These are phyloP conservation scores for Candida oleophila DNA, from an alignment of 805 yeast species.

Conservation along the genomic window DNA sequence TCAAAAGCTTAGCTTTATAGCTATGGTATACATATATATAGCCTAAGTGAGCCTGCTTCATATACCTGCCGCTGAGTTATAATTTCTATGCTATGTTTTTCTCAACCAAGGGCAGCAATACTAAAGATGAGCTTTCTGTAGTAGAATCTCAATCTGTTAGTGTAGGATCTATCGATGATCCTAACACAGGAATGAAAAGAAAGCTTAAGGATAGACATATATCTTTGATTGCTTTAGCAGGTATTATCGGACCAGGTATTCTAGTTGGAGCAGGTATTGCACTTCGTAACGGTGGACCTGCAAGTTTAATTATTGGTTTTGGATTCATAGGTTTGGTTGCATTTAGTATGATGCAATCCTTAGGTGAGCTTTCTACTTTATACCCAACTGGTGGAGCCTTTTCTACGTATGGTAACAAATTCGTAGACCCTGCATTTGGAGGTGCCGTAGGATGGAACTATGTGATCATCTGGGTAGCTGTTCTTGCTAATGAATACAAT, in stretches of 20 bases:
- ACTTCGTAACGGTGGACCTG: slow-evolving; percentile 51
- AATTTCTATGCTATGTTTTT: background rate
- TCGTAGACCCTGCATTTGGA: slow-evolving; percentile 56
- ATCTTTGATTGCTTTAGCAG: slow-evolving; percentile 53
- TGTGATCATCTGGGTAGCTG: slow-evolving; percentile 56
- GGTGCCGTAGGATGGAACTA: slow-evolving; percentile 55
- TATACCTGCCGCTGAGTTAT: background rate
- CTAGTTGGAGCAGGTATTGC: slow-evolving; percentile 55
- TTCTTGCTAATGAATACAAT: slow-evolving; percentile 54
- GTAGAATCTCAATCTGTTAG: background rate
- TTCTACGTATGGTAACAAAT: slow-evolving; percentile 49
- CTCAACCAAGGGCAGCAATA: background rate
- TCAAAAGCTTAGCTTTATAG: background rate
- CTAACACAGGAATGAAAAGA: slow-evolving; percentile 35
- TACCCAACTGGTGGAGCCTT: slow-evolving; percentile 54
- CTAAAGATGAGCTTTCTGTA: background rate
- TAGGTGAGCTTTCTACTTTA: slow-evolving; percentile 56
- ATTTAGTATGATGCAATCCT: slow-evolving; percentile 51
- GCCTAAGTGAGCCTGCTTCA: background rate
- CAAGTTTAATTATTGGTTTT: slow-evolving; percentile 51
- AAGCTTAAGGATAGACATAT: slow-evolving; percentile 51
- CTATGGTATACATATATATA: no score
- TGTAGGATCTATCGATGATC: slow-evolving; percentile 1
- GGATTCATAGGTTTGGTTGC: slow-evolving; percentile 53
- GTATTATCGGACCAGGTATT: slow-evolving; percentile 61